phyloP scores from a whole-genome alignment of 2,329 filamentous ascomycete species.

The Bipolaris oryzae region DNA sequence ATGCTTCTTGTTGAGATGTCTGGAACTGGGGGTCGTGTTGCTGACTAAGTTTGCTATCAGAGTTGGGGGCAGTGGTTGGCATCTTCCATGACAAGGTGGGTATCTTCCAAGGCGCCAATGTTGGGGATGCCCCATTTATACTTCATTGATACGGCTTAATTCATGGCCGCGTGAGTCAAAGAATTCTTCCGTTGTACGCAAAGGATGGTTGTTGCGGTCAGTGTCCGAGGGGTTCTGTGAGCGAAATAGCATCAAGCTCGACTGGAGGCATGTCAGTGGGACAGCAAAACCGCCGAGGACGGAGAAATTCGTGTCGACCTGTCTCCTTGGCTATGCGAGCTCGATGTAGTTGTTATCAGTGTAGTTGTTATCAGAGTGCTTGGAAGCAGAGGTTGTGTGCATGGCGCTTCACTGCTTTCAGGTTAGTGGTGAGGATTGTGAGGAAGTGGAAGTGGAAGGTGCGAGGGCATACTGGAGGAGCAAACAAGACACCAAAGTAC shows the following conservation, averaged over 20 bases:
- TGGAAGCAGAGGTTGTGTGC: neutral
- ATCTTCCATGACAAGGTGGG: constrained; percentile 9
- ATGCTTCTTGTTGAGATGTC: constrained; percentile 63
- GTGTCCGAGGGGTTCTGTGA: neutral
- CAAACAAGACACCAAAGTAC: neutral
- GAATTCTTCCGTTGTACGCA: constrained; percentile 1
- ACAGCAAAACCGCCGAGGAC: neutral
- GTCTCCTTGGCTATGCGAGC: constrained; percentile 6
- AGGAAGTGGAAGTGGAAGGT: neutral
- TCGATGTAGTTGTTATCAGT: neutral
- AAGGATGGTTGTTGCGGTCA: neutral
- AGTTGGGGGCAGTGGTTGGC: constrained; percentile 5
- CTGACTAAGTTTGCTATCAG: constrained; percentile 26
- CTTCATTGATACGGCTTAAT: constrained; percentile 1
- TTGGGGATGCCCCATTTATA: constrained; percentile 15
- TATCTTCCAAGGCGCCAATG: constrained; percentile 13
- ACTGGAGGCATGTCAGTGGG: neutral
- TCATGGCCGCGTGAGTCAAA: neutral
- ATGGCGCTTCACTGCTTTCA: neutral
- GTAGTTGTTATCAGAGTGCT: neutral
- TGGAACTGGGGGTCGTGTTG: constrained; percentile 23
- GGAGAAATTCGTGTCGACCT: neutral
- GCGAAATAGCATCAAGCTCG: neutral
- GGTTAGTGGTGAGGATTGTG: neutral
- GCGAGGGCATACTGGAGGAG: neutral